Base-by-base conservation (phyloP, 768 basidiomycete species). In the Dacryopinax primogenitus region DNA sequence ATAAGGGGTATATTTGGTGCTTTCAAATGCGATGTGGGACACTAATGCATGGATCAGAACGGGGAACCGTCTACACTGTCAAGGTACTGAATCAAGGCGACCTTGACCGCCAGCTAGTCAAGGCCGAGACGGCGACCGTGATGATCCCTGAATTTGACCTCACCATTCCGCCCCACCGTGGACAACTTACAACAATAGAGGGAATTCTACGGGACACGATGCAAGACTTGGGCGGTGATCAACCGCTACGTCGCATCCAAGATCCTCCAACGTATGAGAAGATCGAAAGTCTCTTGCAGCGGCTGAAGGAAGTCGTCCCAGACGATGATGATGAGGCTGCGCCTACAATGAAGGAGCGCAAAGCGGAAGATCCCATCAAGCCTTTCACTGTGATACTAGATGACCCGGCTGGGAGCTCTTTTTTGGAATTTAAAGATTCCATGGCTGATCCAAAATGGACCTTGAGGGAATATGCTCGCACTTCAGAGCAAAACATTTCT, bases 361-460 rank as follows among this genome's bases (percentile, higher is more conserved):
- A 78, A 63, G 77, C 78, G 12, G 79, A 83, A 30, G 71, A 76
- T 7, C 82, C 86, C 1, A 83, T 92, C 77, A 79, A 78, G 23
- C 75, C 85, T 1, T 91, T 98, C 72, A 93, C 91, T 0, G 71
- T 98, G 64, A 85, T 80, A 63, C 77, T 99, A 21, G 92, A 98
- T 71, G 96, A 99, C 72, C 94, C 94, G 1, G 79, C 92, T 0
- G 96, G 96, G 6, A 94, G 95, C 76, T 94, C 92, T n/a, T 98
- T 94, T 79, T 79, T 96, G 74, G 92, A 96, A 76, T 94, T 95
- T 71, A 70, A 84, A 1, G 93, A 83, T 11, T 87, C 84, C 65
- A 90, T 91, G 79, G 79, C 86, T 2, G 96, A 99, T 74, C 87
- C 94, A 0, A 90, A 92, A 72, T 99, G 96, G 96, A 86, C 84